These are phyloP conservation scores for Tetrapisispora iriomotensis DNA, from an alignment of 805 yeast genomes.

Conservation along the genomic window DNA sequence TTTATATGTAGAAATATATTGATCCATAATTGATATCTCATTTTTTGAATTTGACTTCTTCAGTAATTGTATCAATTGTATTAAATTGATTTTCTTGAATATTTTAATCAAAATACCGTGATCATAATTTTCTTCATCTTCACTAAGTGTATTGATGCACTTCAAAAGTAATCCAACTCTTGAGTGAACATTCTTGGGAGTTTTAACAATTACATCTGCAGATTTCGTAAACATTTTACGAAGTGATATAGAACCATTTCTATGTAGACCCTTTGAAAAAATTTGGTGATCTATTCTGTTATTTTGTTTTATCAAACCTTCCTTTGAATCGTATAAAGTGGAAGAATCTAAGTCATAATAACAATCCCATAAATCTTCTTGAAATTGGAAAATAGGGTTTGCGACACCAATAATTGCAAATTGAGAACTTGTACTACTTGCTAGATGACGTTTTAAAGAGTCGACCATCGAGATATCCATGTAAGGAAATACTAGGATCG, in stretches of 20 bases:
- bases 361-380: conserved; percentile 48
- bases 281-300: conserved; percentile 1
- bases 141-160: conserved; percentile 12
- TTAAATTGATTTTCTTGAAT: conserved; percentile 25
- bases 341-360: conserved; percentile 50
- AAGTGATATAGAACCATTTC: conserved; percentile 7
- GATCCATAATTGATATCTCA: conserved; percentile 24
- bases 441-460: conserved; percentile 28
- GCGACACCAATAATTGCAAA: conserved; percentile 55
- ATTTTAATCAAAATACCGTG: conserved; percentile 17
- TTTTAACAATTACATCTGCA: background rate
- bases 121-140: conserved; percentile 21
- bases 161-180: conserved; percentile 12
- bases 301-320: conserved; percentile 4
- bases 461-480: conserved; percentile 53
- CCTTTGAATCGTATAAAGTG: conserved; percentile 24
- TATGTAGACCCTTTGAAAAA: background rate
- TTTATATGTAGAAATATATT: conserved; percentile 24
- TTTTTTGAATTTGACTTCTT: conserved; percentile 6
- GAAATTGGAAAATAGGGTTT: conserved; percentile 51
- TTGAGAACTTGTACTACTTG: conserved; percentile 19
- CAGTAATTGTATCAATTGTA: conserved; percentile 27
- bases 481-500: conserved; percentile 42
- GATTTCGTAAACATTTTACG: conserved; percentile 10
- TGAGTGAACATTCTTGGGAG: background rate